A percentile compares a stretch with the other conserved stretches of the same genome.
phyloP scores from a whole-genome alignment of 2,329 filamentous ascomycete species.

The Alternaria gansuensis region DNA sequence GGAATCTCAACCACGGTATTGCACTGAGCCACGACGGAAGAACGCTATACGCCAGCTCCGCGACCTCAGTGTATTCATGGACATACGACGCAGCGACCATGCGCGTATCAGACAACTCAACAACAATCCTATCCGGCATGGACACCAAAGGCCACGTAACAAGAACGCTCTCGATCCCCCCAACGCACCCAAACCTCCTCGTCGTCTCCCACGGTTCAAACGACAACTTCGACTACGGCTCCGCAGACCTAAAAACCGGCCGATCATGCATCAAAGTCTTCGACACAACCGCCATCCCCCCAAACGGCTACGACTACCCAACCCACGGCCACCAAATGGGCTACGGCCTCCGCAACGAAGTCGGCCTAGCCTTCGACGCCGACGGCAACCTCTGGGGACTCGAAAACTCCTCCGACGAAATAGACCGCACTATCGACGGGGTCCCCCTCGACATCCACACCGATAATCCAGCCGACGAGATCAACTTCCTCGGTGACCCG shows the following conservation, averaged over 20 bases:
- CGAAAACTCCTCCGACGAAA: slow-evolving; percentile 73
- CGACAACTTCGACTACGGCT: slow-evolving; percentile 66
- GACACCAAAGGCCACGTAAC: slow-evolving; percentile 41
- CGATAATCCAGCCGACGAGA: slow-evolving; percentile 75
- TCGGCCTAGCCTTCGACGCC: slow-evolving; percentile 63
- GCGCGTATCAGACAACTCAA: slow-evolving; percentile 44
- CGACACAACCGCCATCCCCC: slow-evolving; percentile 53
- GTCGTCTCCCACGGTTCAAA: slow-evolving; percentile 72
- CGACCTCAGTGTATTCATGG: slow-evolving; percentile 39
- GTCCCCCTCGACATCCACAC: slow-evolving; percentile 66
- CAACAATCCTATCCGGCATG: slow-evolving; percentile 39
- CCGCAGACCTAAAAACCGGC: slow-evolving; percentile 62
- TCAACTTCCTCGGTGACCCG: slow-evolving; percentile 72
- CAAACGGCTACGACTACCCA: slow-evolving; percentile 53
- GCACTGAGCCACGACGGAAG: slow-evolving; percentile 41
- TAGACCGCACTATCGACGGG: slow-evolving; percentile 61
- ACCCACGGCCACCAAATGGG: slow-evolving; percentile 62
- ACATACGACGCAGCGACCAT: slow-evolving; percentile 36
- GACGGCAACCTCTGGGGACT: slow-evolving; percentile 58
- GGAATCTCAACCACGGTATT: slow-evolving; percentile 46
- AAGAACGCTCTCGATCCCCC: slow-evolving; percentile 36
- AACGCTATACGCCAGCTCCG: slow-evolving; percentile 43
- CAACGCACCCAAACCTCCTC: slow-evolving; percentile 56
- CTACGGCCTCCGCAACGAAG: slow-evolving; percentile 75
- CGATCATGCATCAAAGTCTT: slow-evolving; percentile 71